phyloP scores from a whole-genome alignment of 108 stramenopile genomes.

The Pelagomonas calceolata region DNA sequence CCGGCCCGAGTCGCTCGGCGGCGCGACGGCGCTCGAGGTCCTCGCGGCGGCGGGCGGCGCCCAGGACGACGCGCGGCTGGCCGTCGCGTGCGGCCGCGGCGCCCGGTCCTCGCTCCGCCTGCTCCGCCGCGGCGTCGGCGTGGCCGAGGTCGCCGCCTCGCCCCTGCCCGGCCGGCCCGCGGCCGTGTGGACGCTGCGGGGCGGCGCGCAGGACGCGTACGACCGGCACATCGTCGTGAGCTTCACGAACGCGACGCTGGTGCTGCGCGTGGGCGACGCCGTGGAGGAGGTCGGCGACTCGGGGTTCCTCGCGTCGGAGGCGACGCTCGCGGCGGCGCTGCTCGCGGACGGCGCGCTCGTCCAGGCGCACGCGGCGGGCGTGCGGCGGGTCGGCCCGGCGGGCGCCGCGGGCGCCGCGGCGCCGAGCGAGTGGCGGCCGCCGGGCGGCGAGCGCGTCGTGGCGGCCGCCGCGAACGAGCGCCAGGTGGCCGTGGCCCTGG shows the following conservation, averaged over 20 bases:
- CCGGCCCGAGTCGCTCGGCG: slow-evolving; percentile 63
- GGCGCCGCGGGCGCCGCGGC: slow-evolving; percentile 39
- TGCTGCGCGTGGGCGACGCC: slow-evolving; percentile 81
- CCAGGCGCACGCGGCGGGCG: slow-evolving; percentile 79
- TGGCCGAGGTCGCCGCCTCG: slow-evolving; percentile 83
- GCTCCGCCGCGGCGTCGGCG: slow-evolving; percentile 74
- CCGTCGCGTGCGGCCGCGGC: slow-evolving; percentile 76
- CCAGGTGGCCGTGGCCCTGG: slow-evolving; percentile 81
- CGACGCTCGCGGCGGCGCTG: slow-evolving; percentile 79
- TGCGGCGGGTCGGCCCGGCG: slow-evolving; percentile 70
- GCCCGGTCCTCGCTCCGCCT: slow-evolving; percentile 65
- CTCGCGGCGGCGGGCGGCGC: slow-evolving; percentile 31
- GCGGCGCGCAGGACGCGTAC: slow-evolving; percentile 24
- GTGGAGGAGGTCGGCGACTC: slow-evolving; percentile 77
- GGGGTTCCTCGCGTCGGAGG: slow-evolving; percentile 69
- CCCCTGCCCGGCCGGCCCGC: slow-evolving; percentile 83
- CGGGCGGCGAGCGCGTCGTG: slow-evolving; percentile 78
- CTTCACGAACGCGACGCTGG: slow-evolving; percentile 91
- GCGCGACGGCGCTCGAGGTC: slow-evolving; percentile 44
- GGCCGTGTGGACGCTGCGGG: slow-evolving; percentile 80
- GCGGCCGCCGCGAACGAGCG: slow-evolving; percentile 74
- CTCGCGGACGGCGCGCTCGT: slow-evolving; percentile 66
- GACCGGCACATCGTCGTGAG: slow-evolving; percentile 87
- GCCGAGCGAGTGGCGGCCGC: slow-evolving; percentile 72
- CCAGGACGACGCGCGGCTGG: too few species aligned